Evolutionary conservation across 345 rosid genomes (phyloP).

Genomic region (Firmiana major): DNA sequence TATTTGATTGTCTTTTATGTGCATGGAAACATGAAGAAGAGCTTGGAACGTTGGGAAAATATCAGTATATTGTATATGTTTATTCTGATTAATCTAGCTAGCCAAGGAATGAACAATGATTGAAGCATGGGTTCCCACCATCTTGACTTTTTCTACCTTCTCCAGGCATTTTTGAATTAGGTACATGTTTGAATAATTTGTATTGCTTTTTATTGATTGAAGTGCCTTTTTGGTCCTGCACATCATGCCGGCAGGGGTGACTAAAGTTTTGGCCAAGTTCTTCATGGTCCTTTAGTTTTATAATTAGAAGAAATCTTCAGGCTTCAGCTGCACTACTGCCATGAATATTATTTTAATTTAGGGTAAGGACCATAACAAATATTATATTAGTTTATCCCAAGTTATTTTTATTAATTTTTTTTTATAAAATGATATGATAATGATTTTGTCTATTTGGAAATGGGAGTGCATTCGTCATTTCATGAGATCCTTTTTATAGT

Average conservation of each 20-base stretch:
- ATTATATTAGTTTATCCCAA: too few species aligned
- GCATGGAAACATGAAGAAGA: slow-evolving; percentile 2
- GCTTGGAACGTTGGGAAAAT: slow-evolving; percentile 9
- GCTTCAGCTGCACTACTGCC: neutral
- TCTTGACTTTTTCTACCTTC: slow-evolving; percentile 31
- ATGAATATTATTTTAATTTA: too few species aligned
- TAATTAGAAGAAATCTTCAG: neutral
- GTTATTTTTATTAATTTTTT: too few species aligned
- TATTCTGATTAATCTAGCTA: neutral
- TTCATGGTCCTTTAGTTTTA: neutral
- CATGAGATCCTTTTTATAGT: too few species aligned
- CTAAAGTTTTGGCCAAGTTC: neutral
- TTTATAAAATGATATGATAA: neutral
- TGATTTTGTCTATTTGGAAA: neutral
- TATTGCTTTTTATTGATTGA: slow-evolving; percentile 20
- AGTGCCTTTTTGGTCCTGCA: slow-evolving; percentile 5
- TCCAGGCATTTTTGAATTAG: slow-evolving; percentile 38
- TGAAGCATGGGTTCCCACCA: slow-evolving; percentile 30
- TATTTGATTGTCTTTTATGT: neutral
- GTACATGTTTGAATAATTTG: slow-evolving; percentile 40
- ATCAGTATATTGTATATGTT: neutral
- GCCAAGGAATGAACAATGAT: slow-evolving; percentile 33
- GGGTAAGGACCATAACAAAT: too few species aligned
- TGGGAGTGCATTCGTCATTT: too few species aligned
- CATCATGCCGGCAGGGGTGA: neutral